A percentile compares a stretch with the other conserved stretches of the same genome.
These are phyloP conservation scores for Euphrasia arctica DNA, from an alignment of 305 asterid species.

Conservation along the genomic window DNA sequence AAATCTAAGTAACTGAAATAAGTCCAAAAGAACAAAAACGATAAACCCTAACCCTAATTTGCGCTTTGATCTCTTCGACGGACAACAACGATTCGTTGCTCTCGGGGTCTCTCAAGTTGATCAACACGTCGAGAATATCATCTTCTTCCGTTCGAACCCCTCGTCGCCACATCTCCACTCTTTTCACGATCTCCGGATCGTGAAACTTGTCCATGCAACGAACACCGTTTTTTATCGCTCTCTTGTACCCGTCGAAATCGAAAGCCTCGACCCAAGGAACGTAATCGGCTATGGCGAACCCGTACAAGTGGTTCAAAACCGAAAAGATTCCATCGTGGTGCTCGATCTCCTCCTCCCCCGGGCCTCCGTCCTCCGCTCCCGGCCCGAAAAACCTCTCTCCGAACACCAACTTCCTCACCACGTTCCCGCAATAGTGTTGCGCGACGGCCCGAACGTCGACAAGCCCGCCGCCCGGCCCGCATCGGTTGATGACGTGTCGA, in stretches of 20 bases:
- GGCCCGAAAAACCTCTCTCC: conserved; percentile 28
- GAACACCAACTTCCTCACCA: conserved; percentile 20
- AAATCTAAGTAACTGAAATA: not conserved
- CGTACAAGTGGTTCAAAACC: not conserved
- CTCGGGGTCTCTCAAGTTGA: not conserved
- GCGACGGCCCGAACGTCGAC: conserved; percentile 21
- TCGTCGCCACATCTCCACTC: conserved; percentile 30
- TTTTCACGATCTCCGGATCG: conserved; percentile 19
- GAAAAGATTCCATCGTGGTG: conserved; percentile 20
- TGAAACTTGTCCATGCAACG: conserved; percentile 10
- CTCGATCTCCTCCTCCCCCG: conserved; percentile 29
- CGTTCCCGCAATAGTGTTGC: conserved; percentile 19
- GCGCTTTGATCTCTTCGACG: conserved; percentile 2
- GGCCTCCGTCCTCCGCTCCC: conserved; percentile 27
- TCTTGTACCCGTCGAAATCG: conserved; percentile 14
- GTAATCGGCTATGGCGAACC: conserved; percentile 22
- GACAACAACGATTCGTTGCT: not conserved
- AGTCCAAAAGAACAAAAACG: not conserved
- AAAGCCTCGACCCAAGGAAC: conserved; percentile 20
- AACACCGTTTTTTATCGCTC: not conserved
- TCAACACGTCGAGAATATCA: conserved; percentile 2
- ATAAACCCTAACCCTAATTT: conserved; percentile 22
- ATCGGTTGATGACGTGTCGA: not conserved
- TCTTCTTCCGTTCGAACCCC: conserved; percentile 14
- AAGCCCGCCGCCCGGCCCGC: not conserved